phyloP scores from a whole-genome alignment of 2,329 filamentous ascomycete species.

The Aspergillus glaucus region DNA sequence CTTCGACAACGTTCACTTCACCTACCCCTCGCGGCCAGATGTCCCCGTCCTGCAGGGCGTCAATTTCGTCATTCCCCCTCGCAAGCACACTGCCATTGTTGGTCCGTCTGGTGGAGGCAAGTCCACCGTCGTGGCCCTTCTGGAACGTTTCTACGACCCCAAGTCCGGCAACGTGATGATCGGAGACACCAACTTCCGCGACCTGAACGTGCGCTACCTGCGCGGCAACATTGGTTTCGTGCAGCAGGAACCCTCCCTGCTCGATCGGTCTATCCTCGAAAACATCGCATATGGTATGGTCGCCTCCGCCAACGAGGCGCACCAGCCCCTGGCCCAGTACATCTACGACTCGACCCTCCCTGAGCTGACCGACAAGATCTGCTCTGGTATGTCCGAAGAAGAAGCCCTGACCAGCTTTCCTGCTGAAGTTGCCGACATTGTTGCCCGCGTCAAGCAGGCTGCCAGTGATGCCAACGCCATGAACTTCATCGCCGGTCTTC shows the following conservation, averaged over 20 bases:
- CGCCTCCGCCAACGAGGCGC: slow-evolving; percentile 22
- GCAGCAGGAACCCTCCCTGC: slow-evolving; percentile 47
- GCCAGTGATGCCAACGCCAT: slow-evolving; percentile 22
- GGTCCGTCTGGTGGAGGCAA: slow-evolving; percentile 50
- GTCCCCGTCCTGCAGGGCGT: slow-evolving; percentile 28
- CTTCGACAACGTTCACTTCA: slow-evolving; percentile 30
- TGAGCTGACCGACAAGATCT: slow-evolving; percentile 18
- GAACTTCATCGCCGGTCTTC: slow-evolving; percentile 21
- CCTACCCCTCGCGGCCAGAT: slow-evolving; percentile 33
- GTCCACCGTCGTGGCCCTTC: slow-evolving; percentile 39
- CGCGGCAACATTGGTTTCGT: slow-evolving; percentile 37
- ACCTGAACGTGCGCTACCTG: slow-evolving; percentile 30
- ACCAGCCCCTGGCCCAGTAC: slow-evolving; percentile 18
- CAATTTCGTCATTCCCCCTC: slow-evolving; percentile 26
- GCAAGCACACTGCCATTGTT: slow-evolving; percentile 40
- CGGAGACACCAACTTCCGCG: slow-evolving; percentile 21
- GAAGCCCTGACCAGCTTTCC: slow-evolving; percentile 17
- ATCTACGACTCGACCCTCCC: slow-evolving; percentile 21
- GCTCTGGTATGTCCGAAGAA: slow-evolving; percentile 16
- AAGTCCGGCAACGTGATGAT: slow-evolving; percentile 24
- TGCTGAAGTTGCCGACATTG: slow-evolving; percentile 20
- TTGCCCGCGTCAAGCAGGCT: slow-evolving; percentile 22
- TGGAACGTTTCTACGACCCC: slow-evolving; percentile 35
- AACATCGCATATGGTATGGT: slow-evolving; percentile 49
- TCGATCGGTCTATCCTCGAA: slow-evolving; percentile 48